Evolutionary conservation across 1,139 yeast genomes (phyloP).

Genomic region (Komagataea norvegica): DNA sequence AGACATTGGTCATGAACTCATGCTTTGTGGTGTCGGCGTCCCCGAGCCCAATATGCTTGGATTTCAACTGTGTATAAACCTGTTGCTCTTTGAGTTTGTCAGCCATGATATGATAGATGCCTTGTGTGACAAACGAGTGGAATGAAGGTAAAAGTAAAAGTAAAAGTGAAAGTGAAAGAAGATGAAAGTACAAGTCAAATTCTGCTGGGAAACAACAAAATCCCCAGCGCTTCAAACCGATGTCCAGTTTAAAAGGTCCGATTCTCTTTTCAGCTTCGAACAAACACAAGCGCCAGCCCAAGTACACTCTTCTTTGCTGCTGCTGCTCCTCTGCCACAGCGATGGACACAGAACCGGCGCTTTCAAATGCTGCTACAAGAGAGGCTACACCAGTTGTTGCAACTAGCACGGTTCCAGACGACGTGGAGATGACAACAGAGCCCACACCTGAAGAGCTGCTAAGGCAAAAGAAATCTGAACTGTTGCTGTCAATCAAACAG

Average conservation of each 20-base stretch:
- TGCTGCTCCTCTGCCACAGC: too few relatives aligned
- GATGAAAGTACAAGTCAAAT: too few relatives aligned
- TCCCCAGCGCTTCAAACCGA: too few relatives aligned
- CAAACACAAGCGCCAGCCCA: too few relatives aligned
- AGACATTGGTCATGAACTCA: slow-evolving; percentile 58
- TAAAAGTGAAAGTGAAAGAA: too few relatives aligned
- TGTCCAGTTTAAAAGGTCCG: too few relatives aligned
- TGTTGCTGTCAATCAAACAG: slow-evolving; percentile 7
- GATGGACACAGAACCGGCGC: neutral
- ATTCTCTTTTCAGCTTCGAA: too few relatives aligned
- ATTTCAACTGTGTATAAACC: slow-evolving; percentile 54
- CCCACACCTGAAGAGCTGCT: neutral
- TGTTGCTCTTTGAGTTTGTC: slow-evolving; percentile 66
- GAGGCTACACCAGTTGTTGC: too few relatives aligned
- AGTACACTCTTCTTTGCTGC: too few relatives aligned
- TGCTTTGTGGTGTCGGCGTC: slow-evolving; percentile 59
- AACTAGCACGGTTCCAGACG: neutral
- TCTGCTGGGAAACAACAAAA: too few relatives aligned
- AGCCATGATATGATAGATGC: slow-evolving; percentile 38
- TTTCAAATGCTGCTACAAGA: neutral
- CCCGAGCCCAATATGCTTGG: slow-evolving; percentile 68
- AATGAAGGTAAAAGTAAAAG: too few relatives aligned
- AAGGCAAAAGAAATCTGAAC: slow-evolving; percentile 3
- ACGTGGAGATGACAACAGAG: slow-evolving; percentile 2
- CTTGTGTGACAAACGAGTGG: too few relatives aligned